Evolutionary conservation across 169 alveolate species (phyloP).

Genomic region (Plasmodium knowlesi): DNA sequence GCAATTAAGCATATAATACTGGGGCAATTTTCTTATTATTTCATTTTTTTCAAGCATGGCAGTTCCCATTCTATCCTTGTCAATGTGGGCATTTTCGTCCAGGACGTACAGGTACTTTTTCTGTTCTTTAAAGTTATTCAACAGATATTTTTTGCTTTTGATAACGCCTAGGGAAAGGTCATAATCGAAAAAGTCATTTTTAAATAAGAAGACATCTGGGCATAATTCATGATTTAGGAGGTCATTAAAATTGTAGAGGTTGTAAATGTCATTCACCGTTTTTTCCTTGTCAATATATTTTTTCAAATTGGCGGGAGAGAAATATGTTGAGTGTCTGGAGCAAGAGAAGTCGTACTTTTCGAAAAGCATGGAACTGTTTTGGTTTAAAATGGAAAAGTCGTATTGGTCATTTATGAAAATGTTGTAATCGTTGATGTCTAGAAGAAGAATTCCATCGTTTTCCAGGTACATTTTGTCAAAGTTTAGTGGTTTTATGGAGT

Average conservation of each 20-base stretch:
- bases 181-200: constrained; percentile 26
- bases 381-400: constrained; percentile 26
- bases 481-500: constrained; percentile 22
- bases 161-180: constrained; percentile 43
- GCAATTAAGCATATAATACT: constrained; percentile 28
- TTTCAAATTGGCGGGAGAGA: constrained; percentile 1
- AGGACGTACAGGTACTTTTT: constrained; percentile 22
- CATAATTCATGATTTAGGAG: background rate
- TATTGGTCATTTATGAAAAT: constrained; percentile 52
- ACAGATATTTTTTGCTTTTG: constrained; percentile 30
- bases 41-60: background rate
- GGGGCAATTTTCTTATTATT: background rate
- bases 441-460: constrained; percentile 56
- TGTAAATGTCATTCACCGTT: constrained; percentile 15
- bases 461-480: constrained; percentile 59
- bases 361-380: constrained; percentile 31
- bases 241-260: constrained; percentile 6
- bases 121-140: constrained; percentile 13
- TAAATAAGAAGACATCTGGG: constrained; percentile 41
- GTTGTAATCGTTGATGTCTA: constrained; percentile 65
- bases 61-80: background rate
- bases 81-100: constrained; percentile 55
- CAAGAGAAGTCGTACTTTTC: constrained; percentile 46
- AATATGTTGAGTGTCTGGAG: constrained; percentile 24
- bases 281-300: constrained; percentile 17